Conservation (phyloP, 768 basidiomycete genomes). For the Boletellus ananiceps region DNA sequence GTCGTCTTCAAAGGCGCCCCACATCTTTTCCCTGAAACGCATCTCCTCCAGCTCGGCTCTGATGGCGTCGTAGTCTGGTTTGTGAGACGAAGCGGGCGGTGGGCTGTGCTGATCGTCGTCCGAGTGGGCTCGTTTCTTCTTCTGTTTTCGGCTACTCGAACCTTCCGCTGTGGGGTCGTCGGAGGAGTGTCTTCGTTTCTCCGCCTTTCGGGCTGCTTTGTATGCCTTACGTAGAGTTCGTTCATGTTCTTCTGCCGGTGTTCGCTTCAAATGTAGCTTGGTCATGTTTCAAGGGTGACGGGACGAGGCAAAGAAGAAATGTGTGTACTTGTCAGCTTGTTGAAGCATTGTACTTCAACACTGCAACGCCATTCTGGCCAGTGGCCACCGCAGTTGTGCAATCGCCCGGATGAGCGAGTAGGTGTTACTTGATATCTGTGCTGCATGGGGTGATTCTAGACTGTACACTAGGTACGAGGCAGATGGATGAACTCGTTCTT, state of each 20-base stretch:
- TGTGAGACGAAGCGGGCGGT: slow-evolving; percentile 19
- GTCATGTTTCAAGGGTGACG: background rate
- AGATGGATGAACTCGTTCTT: too few relatives aligned
- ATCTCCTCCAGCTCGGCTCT: slow-evolving; percentile 57
- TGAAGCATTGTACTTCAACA: too few relatives aligned
- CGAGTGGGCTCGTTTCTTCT: slow-evolving; percentile 7
- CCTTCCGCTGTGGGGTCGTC: slow-evolving; percentile 13
- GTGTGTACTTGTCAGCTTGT: too few relatives aligned
- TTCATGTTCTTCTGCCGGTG: slow-evolving; percentile 44
- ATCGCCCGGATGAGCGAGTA: too few relatives aligned
- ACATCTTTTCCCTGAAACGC: slow-evolving; percentile 68
- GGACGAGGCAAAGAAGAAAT: too few relatives aligned
- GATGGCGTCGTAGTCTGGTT: slow-evolving; percentile 45
- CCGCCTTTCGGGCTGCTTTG: slow-evolving; percentile 52
- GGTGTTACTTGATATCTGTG: too few relatives aligned
- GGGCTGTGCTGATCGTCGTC: slow-evolving; percentile 2
- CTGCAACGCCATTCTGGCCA: too few relatives aligned
- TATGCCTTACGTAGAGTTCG: slow-evolving; percentile 36
- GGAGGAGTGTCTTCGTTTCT: slow-evolving; percentile 28
- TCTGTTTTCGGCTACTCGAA: slow-evolving; percentile 9
- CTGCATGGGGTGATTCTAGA: too few relatives aligned
- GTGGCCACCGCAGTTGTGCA: too few relatives aligned
- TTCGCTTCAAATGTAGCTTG: background rate
- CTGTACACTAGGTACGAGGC: too few relatives aligned
- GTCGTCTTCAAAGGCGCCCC: slow-evolving; percentile 68